These are phyloP conservation scores for Cryptococcus sp. DNA, from an alignment of 1,284 basidiomycete species.

Conservation along the genomic window DNA sequence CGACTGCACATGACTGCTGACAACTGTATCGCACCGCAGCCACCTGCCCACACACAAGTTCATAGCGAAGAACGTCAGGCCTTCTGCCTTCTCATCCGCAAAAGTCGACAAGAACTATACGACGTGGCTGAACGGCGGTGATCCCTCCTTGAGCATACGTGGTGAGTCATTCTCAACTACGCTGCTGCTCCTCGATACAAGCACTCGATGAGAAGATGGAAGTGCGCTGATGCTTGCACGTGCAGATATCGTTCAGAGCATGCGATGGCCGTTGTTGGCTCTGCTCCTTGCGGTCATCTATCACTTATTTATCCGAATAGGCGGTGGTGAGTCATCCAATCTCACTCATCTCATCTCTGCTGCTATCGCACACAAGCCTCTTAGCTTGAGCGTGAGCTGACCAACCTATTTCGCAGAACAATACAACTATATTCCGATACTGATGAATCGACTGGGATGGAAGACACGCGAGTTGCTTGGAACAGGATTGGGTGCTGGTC, in stretches of 20 bases:
- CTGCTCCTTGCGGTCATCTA: conserved; percentile 41
- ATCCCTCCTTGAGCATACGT: conserved; percentile 24
- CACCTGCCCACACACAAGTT: conserved; percentile 48
- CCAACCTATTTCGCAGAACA: conserved; percentile 24
- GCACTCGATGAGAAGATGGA: background rate
- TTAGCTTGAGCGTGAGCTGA: background rate
- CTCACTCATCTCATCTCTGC: background rate
- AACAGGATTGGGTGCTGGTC: background rate
- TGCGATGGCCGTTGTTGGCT: conserved; percentile 39
- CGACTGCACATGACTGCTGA: background rate
- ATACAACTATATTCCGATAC: conserved; percentile 41
- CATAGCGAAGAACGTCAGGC: conserved; percentile 41
- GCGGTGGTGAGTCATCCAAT: conserved; percentile 36
- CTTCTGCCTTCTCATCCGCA: conserved; percentile 31
- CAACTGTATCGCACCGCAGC: conserved; percentile 20
- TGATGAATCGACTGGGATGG: conserved; percentile 32
- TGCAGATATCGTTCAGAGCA: conserved; percentile 30
- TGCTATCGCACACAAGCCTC: background rate
- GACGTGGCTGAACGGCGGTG: conserved; percentile 43
- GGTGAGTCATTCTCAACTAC: conserved; percentile 25
- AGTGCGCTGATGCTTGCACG: background rate
- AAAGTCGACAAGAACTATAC: conserved; percentile 38
- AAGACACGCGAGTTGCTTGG: background rate
- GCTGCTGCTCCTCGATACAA: background rate
- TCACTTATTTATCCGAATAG: conserved; percentile 30